phyloP scores from a whole-genome alignment of 345 rosid species.

The Camelina hispida region DNA sequence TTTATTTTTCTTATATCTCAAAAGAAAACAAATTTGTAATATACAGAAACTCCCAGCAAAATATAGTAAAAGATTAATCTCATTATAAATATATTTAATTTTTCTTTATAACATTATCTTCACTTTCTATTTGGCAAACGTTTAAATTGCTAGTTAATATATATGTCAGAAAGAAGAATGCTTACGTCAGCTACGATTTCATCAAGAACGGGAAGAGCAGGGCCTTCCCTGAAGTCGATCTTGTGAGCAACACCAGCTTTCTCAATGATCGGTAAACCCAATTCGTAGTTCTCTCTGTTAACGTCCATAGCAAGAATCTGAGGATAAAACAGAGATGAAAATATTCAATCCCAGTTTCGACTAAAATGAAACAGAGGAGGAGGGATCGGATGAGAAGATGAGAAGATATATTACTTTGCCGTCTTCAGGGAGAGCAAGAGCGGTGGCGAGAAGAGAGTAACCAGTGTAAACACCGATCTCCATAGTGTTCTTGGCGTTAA shows the following conservation, averaged over 20 bases:
- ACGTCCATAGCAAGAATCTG: slow-evolving; percentile 98
- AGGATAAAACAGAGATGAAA: background rate
- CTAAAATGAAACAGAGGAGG: background rate
- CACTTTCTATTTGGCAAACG: background rate
- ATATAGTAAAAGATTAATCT: too few relatives aligned
- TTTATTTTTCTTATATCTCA: background rate
- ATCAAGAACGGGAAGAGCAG: slow-evolving; percentile 95
- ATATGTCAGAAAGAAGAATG: slow-evolving; percentile 10
- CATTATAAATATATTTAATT: background rate
- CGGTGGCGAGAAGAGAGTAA: slow-evolving; percentile 94
- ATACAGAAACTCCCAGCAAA: too few relatives aligned
- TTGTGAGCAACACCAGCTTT: slow-evolving; percentile 98
- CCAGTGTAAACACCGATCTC: slow-evolving; percentile 99
- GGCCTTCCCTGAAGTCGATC: slow-evolving; percentile 95
- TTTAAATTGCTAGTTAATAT: background rate
- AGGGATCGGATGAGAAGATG: background rate
- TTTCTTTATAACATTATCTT: slow-evolving; percentile 4
- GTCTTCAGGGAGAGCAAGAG: slow-evolving; percentile 94
- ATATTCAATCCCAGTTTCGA: background rate
- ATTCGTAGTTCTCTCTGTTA: slow-evolving; percentile 86
- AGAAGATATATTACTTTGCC: too few relatives aligned
- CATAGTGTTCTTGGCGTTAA: slow-evolving; percentile 99
- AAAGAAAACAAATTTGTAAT: background rate
- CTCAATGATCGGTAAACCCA: slow-evolving; percentile 84
- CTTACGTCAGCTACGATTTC: slow-evolving; percentile 82